Evolutionary conservation across 345 rosid genomes (phyloP).

Genomic region (Syzygium jambos): DNA sequence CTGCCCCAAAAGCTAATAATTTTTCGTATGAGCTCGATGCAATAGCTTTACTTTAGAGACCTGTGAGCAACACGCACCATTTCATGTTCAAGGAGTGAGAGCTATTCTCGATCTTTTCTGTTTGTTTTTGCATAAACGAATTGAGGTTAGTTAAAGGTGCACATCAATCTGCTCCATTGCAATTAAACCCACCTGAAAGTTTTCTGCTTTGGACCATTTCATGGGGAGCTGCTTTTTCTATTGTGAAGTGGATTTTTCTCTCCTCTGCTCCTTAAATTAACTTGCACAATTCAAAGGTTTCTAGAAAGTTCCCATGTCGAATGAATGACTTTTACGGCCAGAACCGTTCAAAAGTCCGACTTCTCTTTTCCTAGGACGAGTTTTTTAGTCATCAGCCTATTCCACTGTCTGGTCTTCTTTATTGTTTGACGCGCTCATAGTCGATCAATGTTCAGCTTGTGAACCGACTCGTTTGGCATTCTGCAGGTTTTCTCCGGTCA

Average conservation of each 20-base stretch:
- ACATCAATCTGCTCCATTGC: not conserved
- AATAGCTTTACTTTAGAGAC: not conserved
- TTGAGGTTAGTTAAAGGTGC: not conserved
- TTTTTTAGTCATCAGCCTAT: not conserved
- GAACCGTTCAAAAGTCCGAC: not conserved
- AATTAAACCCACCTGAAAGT: not conserved
- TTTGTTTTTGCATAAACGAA: not conserved
- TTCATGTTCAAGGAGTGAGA: not conserved
- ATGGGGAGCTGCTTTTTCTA: not conserved
- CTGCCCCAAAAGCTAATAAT: not conserved
- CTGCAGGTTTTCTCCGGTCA: slow-evolving; percentile 57
- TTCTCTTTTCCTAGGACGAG: not conserved
- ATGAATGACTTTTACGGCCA: not conserved
- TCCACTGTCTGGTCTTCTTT: not conserved
- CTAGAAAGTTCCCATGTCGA: not conserved
- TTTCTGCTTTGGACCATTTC: not conserved
- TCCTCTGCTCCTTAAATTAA: not conserved
- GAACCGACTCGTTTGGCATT: not conserved
- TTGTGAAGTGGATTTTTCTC: not conserved
- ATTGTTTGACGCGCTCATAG: not conserved
- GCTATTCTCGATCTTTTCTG: not conserved
- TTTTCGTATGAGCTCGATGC: not conserved
- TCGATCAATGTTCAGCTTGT: not conserved
- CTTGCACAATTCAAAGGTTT: not conserved
- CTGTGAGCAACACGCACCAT: not conserved